Conservation (phyloP, 192 early-diverging fungal species). For the Coemansia sp. region DNA sequence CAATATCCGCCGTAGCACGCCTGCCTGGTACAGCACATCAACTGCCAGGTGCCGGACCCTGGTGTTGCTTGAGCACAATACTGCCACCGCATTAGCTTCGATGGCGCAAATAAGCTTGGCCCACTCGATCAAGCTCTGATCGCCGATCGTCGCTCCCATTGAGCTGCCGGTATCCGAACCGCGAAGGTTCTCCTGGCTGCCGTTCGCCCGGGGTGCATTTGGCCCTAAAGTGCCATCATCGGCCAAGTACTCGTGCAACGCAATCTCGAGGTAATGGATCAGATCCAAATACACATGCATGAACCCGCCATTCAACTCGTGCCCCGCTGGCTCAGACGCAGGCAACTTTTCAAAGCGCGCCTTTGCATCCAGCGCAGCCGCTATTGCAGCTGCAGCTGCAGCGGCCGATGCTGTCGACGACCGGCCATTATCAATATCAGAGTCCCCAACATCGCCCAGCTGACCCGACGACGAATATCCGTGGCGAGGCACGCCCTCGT, state of each 20-base stretch:
- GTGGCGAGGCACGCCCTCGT: constrained; percentile 2
- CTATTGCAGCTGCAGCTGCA: constrained; percentile 15
- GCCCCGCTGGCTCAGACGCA: neutral
- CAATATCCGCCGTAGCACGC: constrained; percentile 30
- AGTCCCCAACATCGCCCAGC: constrained; percentile 5
- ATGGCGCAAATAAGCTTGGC: constrained; percentile 29
- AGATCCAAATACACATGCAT: constrained; percentile 69
- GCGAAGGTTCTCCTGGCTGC: neutral
- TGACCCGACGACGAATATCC: constrained; percentile 8
- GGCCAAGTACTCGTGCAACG: constrained; percentile 22
- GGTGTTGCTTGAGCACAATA: constrained; percentile 44
- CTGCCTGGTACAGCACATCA: constrained; percentile 39
- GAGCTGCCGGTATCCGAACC: neutral
- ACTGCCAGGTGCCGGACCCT: constrained; percentile 34
- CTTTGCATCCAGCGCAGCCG: constrained; percentile 32
- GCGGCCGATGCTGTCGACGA: constrained; percentile 13
- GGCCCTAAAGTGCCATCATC: neutral
- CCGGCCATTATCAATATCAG: constrained; percentile 18
- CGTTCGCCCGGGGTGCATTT: neutral
- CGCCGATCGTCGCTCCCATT: constrained; percentile 10
- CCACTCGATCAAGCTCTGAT: constrained; percentile 29
- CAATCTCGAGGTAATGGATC: constrained; percentile 50
- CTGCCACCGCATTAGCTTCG: constrained; percentile 38
- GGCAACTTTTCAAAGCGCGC: constrained; percentile 25
- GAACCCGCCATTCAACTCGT: constrained; percentile 53